These are phyloP conservation scores for Acanthochlamys bracteata DNA, from an alignment of 106 monocot genomes.

Conservation along the genomic window DNA sequence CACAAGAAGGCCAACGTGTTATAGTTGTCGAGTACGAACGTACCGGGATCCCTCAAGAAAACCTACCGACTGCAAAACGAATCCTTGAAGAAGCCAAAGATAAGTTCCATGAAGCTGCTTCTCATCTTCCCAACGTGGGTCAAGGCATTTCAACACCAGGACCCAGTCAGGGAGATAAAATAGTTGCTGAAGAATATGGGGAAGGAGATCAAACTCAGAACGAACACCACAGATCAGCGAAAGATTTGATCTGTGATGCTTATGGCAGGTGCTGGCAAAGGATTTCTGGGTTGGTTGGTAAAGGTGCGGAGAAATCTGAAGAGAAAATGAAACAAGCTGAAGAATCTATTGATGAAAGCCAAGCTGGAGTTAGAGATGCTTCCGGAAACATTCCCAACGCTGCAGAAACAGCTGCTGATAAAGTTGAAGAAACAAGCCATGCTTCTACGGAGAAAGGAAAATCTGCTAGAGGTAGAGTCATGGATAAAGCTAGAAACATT, in stretches of 20 bases:
- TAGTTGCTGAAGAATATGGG: not conserved
- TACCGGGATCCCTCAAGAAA: not conserved
- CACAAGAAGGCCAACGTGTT: conserved; percentile 67
- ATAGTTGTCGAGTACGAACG: conserved; percentile 65
- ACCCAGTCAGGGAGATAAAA: not conserved
- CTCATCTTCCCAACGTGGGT: conserved; percentile 26
- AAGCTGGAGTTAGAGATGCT: not conserved
- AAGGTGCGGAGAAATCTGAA: conserved; percentile 8
- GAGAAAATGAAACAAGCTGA: not conserved
- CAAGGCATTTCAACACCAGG: conserved; percentile 26
- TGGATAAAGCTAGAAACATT: conserved; percentile 2
- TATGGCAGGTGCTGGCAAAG: conserved; percentile 38
- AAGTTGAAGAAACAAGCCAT: not conserved
- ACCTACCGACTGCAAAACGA: not conserved
- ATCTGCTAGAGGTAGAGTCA: not conserved
- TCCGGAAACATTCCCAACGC: not conserved
- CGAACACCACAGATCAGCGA: not conserved
- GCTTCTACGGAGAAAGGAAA: not conserved
- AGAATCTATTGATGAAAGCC: not conserved
- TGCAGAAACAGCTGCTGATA: not conserved
- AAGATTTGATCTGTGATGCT: conserved; percentile 41
- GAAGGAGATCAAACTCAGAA: not conserved
- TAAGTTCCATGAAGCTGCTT: conserved; percentile 26
- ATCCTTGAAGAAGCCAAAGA: conserved; percentile 28
- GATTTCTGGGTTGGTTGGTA: conserved; percentile 20